These are phyloP conservation scores for Mercurialis annua DNA, from an alignment of 345 rosid species.

Conservation along the genomic window DNA sequence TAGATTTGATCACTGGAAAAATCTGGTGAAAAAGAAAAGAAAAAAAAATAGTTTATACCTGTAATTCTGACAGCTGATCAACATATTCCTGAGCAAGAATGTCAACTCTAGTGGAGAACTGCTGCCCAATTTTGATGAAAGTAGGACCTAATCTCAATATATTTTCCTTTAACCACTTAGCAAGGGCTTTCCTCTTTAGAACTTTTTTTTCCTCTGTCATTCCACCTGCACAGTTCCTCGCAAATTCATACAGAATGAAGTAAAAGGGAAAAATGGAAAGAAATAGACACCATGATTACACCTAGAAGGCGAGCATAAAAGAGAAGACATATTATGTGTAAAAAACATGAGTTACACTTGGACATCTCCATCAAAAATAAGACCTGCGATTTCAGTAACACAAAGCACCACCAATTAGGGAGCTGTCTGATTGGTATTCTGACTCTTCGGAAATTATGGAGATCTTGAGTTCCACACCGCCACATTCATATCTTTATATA, in stretches of 20 bases:
- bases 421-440: too few relatives aligned
- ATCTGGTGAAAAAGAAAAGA: background rate
- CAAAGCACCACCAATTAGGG: background rate
- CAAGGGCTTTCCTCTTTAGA: slow-evolving; percentile 62
- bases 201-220: slow-evolving; percentile 80
- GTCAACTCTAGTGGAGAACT: slow-evolving; percentile 95
- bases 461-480: too few relatives aligned
- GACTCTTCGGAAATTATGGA: too few relatives aligned
- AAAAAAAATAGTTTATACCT: slow-evolving; percentile 45
- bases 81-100: slow-evolving; percentile 98
- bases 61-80: slow-evolving; percentile 94
- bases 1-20: background rate
- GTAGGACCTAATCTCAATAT: slow-evolving; percentile 95
- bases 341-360: background rate
- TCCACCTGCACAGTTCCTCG: slow-evolving; percentile 58
- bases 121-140: slow-evolving; percentile 96
- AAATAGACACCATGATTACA: background rate
- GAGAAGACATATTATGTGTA: background rate
- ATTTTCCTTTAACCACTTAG: slow-evolving; percentile 91
- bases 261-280: too few relatives aligned
- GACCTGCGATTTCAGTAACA: background rate
- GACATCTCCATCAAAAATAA: background rate
- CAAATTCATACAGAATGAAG: slow-evolving; percentile 7
- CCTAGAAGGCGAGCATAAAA: background rate
- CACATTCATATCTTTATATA: too few relatives aligned